phyloP scores from a whole-genome alignment of 164 flowering plant species.

The Aristolochia fimbriata region DNA sequence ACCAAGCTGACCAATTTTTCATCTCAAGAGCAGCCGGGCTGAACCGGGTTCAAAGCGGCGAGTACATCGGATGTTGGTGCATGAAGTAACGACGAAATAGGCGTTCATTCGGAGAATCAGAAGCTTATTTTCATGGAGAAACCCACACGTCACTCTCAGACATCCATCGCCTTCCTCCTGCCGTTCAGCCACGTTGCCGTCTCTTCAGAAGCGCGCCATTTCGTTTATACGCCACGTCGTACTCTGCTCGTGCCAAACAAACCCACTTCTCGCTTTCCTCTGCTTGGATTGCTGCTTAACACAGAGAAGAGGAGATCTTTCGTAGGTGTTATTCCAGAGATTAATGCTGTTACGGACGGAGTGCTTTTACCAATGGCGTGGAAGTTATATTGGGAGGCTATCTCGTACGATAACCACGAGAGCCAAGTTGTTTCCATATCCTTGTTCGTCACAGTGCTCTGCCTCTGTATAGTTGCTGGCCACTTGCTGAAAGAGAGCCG shows the following conservation, averaged over 20 bases:
- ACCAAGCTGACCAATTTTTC: too few species aligned
- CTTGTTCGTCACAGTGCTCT: slow-evolving; percentile 48
- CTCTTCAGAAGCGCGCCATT: too few species aligned
- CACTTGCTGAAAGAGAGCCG: slow-evolving; percentile 61
- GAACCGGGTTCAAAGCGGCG: not conserved
- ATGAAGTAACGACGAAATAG: not conserved
- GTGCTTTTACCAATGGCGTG: not conserved
- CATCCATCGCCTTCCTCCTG: too few species aligned
- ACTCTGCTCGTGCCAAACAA: not conserved
- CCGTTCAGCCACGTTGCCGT: too few species aligned
- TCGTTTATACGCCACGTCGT: not conserved
- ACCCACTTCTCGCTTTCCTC: not conserved
- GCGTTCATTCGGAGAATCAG: too few species aligned
- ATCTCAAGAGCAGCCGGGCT: too few species aligned
- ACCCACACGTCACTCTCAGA: too few species aligned
- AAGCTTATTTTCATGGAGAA: too few species aligned
- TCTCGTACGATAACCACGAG: slow-evolving; percentile 14
- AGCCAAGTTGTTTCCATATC: slow-evolving; percentile 41
- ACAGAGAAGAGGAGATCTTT: not conserved
- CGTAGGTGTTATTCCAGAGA: not conserved
- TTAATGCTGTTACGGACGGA: not conserved
- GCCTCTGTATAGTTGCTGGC: slow-evolving; percentile 49
- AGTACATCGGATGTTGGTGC: not conserved
- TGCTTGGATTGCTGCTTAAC: not conserved
- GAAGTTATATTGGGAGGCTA: not conserved